A percentile compares a stretch with the other conserved stretches of the same genome.
Evolutionary conservation across 768 basidiomycete genomes (phyloP).

Genomic region (Tricholoma hemisulphureum): DNA sequence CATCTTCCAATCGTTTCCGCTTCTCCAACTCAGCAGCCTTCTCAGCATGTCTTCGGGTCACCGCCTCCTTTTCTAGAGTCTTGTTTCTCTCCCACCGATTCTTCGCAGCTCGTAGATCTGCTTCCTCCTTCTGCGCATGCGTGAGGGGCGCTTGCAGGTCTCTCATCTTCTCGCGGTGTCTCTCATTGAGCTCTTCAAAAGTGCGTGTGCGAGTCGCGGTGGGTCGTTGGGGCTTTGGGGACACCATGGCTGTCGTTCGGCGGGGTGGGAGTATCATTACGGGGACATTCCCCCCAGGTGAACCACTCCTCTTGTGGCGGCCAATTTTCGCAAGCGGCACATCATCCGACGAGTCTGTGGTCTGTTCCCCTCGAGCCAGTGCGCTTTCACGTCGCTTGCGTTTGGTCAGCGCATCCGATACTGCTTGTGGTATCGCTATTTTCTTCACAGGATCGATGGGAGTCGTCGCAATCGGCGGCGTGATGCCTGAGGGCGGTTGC

Average conservation of each 20-base stretch:
- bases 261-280: conserved; percentile 50
- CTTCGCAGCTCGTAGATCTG: conserved; percentile 71
- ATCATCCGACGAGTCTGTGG: conserved; percentile 48
- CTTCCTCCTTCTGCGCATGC: conserved; percentile 74
- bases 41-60: conserved; percentile 71
- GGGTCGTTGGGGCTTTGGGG: conserved; percentile 51
- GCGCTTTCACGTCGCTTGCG: conserved; percentile 74
- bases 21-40: conserved; percentile 57
- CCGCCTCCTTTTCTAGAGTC: conserved; percentile 69
- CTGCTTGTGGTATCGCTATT: conserved; percentile 64
- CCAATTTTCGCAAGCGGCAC: conserved; percentile 40
- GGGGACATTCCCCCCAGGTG: conserved; percentile 31
- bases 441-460: conserved; percentile 41
- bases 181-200: conserved; percentile 83
- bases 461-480: conserved; percentile 74
- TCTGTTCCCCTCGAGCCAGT: conserved; percentile 44
- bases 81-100: conserved; percentile 82
- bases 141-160: conserved; percentile 83
- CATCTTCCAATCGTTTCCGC: conserved; percentile 46
- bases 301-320: conserved; percentile 26
- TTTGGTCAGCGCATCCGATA: conserved; percentile 68
- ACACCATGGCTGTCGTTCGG: conserved; percentile 37
- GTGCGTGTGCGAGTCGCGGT: conserved; percentile 60
- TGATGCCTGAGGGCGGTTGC: conserved; percentile 78
- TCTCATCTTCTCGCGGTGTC: conserved; percentile 82